Evolutionary conservation across 768 basidiomycete species (phyloP), one percentile per base, ranked within the genome.

Genomic region (Tephrocybe sp.): DNA sequence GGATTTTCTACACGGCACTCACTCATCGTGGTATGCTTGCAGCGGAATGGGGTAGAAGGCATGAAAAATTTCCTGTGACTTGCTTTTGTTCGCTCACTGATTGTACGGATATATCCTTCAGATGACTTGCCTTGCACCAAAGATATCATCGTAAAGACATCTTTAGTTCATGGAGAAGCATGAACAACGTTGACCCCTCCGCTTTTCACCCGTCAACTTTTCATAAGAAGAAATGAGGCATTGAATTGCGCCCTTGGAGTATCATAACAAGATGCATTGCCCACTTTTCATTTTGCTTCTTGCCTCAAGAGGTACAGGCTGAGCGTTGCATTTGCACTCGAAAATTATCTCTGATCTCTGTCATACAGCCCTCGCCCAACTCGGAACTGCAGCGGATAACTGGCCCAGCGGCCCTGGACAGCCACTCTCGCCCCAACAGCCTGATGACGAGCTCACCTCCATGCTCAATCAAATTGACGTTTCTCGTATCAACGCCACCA

Each of bases 361-460:
- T 42, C n/a, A 8, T 12, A 10, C 38, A 54, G 52, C 36, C 14
- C 49, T 45, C 31, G 33, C 53, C 19, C 57, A 54, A n/a, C 41
- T 44, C 7, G 41, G 36, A n/a, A 47, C 30, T 1, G 5, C 23
- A 10, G 41, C 49, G 1, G 56, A 60, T 26, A 30, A 51, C 16
- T 82, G 80, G 79, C 79, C 79, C 12, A 62, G 69, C 1, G 80
- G 79, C 14, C 78, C 77, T 11, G 79, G 79, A 16, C 59, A 64
- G 32, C 38, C 62, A 13, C 65, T 78, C 17, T 56, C 65, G 16
- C 67, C 77, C 4, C 78, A 80, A 59, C 52, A 66, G 22, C 77
- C 77, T 11, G 64, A 72, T 46, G 22, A 53, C 3, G 79, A 81
- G 57, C 74, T 80, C 35, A 64, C 63, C 1, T 53, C 62, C 2